A percentile compares a stretch with the other conserved stretches of the same genome.
These are phyloP conservation scores for Boletus semigastroideus DNA, from an alignment of 1,284 basidiomycete species.

Conservation along the genomic window DNA sequence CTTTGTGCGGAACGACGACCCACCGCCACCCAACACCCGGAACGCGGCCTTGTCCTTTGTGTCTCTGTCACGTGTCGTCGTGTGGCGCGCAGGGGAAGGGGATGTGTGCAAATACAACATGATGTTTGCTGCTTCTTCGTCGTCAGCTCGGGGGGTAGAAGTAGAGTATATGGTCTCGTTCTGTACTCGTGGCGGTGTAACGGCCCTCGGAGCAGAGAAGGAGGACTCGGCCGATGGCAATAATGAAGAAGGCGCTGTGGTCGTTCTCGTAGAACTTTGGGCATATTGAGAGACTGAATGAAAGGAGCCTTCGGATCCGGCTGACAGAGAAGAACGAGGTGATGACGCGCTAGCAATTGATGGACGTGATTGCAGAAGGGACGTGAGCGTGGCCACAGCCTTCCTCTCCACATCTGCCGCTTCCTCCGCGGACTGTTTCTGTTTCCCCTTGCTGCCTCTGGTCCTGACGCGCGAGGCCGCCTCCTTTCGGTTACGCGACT, in stretches of 20 bases:
- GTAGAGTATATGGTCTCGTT: constrained; percentile 21
- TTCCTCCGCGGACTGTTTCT: constrained; percentile 41
- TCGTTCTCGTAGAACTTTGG: constrained; percentile 58
- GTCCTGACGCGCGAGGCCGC: constrained; percentile 18
- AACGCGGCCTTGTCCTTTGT: constrained; percentile 53
- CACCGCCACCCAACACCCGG: constrained; percentile 47
- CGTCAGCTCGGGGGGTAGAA: constrained; percentile 36
- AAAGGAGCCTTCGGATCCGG: constrained; percentile 54
- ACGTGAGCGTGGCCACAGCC: constrained; percentile 75
- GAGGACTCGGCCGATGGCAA: constrained; percentile 35
- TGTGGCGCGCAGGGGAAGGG: constrained; percentile 69
- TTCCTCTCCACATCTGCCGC: constrained; percentile 67
- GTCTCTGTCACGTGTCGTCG: constrained; percentile 46
- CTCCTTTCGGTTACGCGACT: constrained; percentile 32
- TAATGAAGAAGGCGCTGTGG: constrained; percentile 34
- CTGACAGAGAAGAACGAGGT: constrained; percentile 63
- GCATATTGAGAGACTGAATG: constrained; percentile 60
- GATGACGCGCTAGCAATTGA: constrained; percentile 58
- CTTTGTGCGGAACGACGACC: constrained; percentile 52
- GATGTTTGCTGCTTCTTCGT: constrained; percentile 76
- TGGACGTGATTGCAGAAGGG: constrained; percentile 62
- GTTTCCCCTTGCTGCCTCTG: constrained; percentile 49
- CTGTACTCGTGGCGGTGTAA: constrained; percentile 30
- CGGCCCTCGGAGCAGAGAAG: constrained; percentile 24
- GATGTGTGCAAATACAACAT: constrained; percentile 80